Evolutionary conservation across 768 basidiomycete genomes (phyloP), one percentile per base, ranked within the genome.

Genomic region (Hygrocybe coccinea): DNA sequence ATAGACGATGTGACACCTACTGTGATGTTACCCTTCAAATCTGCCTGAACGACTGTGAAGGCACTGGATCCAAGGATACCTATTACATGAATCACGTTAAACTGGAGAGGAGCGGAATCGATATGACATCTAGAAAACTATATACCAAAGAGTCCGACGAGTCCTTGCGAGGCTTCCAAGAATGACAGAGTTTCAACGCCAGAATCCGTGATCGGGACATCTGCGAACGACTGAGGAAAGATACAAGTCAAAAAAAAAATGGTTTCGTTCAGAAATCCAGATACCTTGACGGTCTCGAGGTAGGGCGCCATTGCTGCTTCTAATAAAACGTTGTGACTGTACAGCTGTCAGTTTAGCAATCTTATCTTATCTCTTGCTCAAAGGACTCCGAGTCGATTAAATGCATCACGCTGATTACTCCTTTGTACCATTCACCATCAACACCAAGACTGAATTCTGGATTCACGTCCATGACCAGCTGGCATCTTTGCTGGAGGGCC

Each of bases 131-230:
- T n/a, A n/a, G n/a, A n/a, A n/a, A n/a, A n/a, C n/a, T n/a, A n/a
- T n/a, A 56, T 61, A 97, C 95, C 92, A 68, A 99, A 97, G 63
- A 98, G 74, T 55, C 86, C 85, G 57, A 94, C 87, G 45, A 99
- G 79, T 37, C 93, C 95, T 55, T 89, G 79, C 1, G 90, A 78
- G 7, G 95, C 97, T 63, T 95, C 86, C 62, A 95, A 79, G 76
- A 98, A 99, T 47, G 79, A 76, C 44, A 82, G 68, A 14, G 97
- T 98, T 69, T 98, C 86, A 67, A 98, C 83, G 58, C 95, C 95
- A 63, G 79, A 80, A 62, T 91, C 85, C 54, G 87, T 90, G 61
- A 91, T 79, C 29, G 87, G 81, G 38, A 98, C 95, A 70, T 95
- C 87, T 62, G 85, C 84, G 69, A 93, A 99, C n/a, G 91, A 95